These are phyloP conservation scores for Fusarium nelsonii DNA, from an alignment of 2,329 filamentous ascomycete genomes.

Conservation along the genomic window DNA sequence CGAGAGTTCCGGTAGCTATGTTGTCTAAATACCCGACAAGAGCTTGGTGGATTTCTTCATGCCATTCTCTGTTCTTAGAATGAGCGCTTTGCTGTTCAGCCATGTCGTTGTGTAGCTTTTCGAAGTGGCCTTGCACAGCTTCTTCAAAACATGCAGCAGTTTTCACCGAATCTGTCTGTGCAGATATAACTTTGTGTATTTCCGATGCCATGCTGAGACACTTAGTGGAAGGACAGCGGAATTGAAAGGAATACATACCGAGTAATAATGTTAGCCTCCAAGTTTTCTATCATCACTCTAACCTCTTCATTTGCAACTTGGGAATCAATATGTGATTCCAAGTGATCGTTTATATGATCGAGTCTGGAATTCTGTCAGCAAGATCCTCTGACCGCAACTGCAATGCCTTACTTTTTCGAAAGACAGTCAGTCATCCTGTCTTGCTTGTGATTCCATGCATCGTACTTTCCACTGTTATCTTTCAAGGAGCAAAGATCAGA, in stretches of 20 bases:
- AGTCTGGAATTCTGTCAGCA: slow-evolving; percentile 32
- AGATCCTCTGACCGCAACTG: background rate
- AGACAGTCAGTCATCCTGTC: slow-evolving; percentile 18
- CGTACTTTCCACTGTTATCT: slow-evolving; percentile 12
- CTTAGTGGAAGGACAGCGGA: background rate
- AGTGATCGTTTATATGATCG: slow-evolving; percentile 20
- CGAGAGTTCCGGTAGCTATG: slow-evolving; percentile 20
- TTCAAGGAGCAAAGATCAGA: slow-evolving; percentile 40
- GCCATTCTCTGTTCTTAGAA: slow-evolving; percentile 1
- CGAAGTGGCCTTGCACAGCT: slow-evolving; percentile 8
- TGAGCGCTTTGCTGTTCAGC: slow-evolving; percentile 1
- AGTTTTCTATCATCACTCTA: slow-evolving; percentile 13
- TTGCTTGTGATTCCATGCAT: slow-evolving; percentile 6
- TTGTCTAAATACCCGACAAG: slow-evolving; percentile 16
- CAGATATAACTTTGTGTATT: slow-evolving; percentile 26
- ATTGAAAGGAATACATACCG: slow-evolving; percentile 21
- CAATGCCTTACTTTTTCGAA: slow-evolving; percentile 37
- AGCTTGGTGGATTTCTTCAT: slow-evolving; percentile 1
- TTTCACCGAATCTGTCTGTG: slow-evolving; percentile 24
- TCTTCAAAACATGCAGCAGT: slow-evolving; percentile 14
- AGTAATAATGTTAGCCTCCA: slow-evolving; percentile 37
- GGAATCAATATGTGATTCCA: slow-evolving; percentile 2
- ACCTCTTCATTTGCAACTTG: background rate
- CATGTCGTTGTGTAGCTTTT: slow-evolving; percentile 17
- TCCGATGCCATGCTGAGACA: slow-evolving; percentile 30